Evolutionary conservation across 441 rosid species (phyloP).

Genomic region (Metrosideros polymorpha): DNA sequence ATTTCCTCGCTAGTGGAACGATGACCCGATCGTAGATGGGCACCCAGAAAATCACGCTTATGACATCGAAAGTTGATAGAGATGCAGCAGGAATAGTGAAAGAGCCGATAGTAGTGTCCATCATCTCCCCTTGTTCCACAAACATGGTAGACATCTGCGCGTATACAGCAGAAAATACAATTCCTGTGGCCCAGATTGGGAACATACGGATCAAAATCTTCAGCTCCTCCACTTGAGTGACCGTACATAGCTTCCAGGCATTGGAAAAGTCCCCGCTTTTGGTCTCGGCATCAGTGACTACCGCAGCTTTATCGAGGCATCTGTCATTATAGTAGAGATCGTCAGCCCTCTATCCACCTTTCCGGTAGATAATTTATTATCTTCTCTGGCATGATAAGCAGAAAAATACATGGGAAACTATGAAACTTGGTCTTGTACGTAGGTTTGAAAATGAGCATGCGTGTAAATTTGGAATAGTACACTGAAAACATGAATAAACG

Average conservation of each 20-base stretch:
- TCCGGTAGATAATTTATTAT: neutral
- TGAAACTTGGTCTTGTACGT: neutral
- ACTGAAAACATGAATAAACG: neutral
- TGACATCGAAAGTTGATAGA: neutral
- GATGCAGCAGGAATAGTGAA: slow-evolving; percentile 11
- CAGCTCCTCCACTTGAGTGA: slow-evolving; percentile 13
- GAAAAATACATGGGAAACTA: neutral
- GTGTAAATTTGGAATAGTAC: neutral
- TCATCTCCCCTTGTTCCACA: slow-evolving; percentile 6
- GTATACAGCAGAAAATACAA: neutral
- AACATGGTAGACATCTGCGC: slow-evolving; percentile 13
- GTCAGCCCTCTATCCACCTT: neutral
- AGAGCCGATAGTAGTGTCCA: slow-evolving; percentile 5
- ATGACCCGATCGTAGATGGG: slow-evolving; percentile 1
- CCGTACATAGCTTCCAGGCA: slow-evolving; percentile 5
- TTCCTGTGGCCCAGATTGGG: slow-evolving; percentile 11
- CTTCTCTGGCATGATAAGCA: neutral
- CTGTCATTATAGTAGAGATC: neutral
- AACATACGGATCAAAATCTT: slow-evolving; percentile 12
- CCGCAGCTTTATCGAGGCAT: slow-evolving; percentile 11
- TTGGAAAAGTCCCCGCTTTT: neutral
- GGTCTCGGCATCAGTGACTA: neutral
- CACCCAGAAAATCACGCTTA: slow-evolving; percentile 8
- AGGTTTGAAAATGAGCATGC: neutral
- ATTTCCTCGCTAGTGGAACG: neutral